Evolutionary conservation across 164 flowering plant species (phyloP).

Genomic region (Annona squamosa): DNA sequence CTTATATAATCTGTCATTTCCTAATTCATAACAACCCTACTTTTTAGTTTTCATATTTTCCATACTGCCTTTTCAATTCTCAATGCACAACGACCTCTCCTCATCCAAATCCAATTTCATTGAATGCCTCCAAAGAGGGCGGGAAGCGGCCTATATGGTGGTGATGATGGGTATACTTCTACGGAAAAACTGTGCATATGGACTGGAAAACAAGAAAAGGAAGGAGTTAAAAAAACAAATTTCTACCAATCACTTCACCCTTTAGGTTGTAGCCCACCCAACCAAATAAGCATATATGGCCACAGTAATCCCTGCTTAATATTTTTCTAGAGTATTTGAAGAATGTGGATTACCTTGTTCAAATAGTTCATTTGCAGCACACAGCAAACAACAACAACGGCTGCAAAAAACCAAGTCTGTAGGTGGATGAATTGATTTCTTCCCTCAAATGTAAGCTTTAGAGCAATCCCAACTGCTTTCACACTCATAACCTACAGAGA

Average conservation of each 20-base stretch:
- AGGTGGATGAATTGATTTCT: constrained; percentile 56
- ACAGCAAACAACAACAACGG: constrained; percentile 37
- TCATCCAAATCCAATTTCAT: no score
- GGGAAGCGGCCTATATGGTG: no score
- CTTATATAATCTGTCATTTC: no score
- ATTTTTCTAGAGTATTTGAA: background rate
- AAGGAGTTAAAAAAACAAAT: background rate
- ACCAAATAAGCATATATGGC: no score
- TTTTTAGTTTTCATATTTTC: no score
- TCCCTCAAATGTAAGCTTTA: constrained; percentile 68
- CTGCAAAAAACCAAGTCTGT: constrained; percentile 72
- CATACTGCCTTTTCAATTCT: no score
- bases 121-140: no score
- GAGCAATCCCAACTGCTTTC: constrained; percentile 72
- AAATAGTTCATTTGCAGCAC: constrained; percentile 64
- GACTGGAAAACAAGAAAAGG: no score
- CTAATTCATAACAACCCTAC: no score
- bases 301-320: background rate
- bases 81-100: no score
- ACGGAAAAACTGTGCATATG: no score
- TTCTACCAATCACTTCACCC: background rate
- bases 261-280: background rate
- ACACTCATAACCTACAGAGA: constrained; percentile 69
- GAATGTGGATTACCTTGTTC: constrained; percentile 54
- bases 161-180: no score